Percentiles rank a stretch among this genome's conserved stretches.
phyloP scores from a whole-genome alignment of 2,329 filamentous ascomycete species.

The Penicillium palitans region DNA sequence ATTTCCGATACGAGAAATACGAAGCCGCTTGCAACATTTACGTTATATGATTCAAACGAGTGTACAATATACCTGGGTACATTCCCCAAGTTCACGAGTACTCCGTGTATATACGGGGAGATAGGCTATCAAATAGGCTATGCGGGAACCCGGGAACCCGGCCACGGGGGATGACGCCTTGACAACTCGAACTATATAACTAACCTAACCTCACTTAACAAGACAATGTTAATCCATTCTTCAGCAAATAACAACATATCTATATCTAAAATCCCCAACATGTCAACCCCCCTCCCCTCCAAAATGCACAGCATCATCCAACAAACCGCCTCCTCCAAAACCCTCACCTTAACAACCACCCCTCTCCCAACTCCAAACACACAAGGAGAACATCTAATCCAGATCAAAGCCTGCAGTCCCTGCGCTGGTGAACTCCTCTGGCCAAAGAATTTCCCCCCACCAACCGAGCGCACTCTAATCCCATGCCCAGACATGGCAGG shows the following conservation, averaged over 20 bases:
- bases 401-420: conserved; percentile 41
- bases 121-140: conserved; percentile 8
- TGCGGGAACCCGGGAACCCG: neutral
- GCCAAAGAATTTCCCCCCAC: conserved; percentile 35
- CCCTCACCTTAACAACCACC: neutral
- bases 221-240: neutral
- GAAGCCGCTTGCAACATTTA: neutral
- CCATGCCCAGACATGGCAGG: conserved; percentile 49
- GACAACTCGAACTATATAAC: neutral
- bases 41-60: neutral
- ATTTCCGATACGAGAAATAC: neutral
- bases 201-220: neutral
- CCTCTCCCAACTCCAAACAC: conserved; percentile 11
- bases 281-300: neutral
- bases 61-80: neutral
- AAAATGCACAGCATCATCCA: conserved; percentile 2
- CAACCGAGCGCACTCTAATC: conserved; percentile 30
- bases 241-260: neutral
- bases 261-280: neutral
- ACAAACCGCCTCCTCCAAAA: neutral
- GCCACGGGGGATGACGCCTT: neutral
- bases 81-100: neutral
- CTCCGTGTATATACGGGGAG: neutral
- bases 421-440: conserved; percentile 48
- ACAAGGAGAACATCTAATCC: conserved; percentile 42